phyloP scores from a whole-genome alignment of 2,329 filamentous ascomycete species.

The Monosporascus ibericus region DNA sequence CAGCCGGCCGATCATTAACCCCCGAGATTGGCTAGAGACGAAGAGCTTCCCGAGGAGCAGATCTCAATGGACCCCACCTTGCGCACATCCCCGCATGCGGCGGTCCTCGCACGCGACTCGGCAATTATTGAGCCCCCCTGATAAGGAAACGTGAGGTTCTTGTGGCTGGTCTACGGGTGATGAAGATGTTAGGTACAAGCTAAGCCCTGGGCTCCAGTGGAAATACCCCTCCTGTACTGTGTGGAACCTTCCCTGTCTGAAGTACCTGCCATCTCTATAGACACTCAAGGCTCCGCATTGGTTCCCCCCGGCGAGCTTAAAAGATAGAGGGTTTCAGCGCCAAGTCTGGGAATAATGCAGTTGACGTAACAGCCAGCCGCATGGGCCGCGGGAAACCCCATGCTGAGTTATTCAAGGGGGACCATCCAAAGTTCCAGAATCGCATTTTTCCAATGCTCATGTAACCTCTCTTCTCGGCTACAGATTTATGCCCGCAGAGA shows the following conservation, averaged over 20 bases:
- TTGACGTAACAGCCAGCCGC: neutral
- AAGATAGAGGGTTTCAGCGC: no score
- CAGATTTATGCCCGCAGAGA: neutral
- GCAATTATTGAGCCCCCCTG: neutral
- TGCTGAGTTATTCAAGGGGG: neutral
- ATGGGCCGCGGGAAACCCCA: neutral
- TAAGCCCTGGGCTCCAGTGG: no score
- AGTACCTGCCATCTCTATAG: no score
- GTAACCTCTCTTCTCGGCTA: slow-evolving; percentile 7
- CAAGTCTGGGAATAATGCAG: no score
- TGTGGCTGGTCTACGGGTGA: no score
- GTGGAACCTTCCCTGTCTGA: no score
- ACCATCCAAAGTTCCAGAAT: slow-evolving; percentile 3
- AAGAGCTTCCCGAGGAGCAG: neutral
- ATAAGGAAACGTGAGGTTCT: neutral
- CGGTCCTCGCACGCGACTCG: neutral
- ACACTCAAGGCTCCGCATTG: no score
- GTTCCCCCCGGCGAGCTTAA: no score
- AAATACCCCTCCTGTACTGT: no score
- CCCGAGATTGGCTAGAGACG: neutral
- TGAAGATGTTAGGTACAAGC: no score
- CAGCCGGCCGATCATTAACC: slow-evolving; percentile 14
- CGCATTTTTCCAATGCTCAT: slow-evolving; percentile 14
- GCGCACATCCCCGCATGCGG: neutral
- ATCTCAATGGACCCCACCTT: neutral